A percentile compares a stretch with the other conserved stretches of the same genome.
Evolutionary conservation across 2,329 filamentous ascomycete genomes (phyloP).

Genomic region (Colletotrichum zoysiae): DNA sequence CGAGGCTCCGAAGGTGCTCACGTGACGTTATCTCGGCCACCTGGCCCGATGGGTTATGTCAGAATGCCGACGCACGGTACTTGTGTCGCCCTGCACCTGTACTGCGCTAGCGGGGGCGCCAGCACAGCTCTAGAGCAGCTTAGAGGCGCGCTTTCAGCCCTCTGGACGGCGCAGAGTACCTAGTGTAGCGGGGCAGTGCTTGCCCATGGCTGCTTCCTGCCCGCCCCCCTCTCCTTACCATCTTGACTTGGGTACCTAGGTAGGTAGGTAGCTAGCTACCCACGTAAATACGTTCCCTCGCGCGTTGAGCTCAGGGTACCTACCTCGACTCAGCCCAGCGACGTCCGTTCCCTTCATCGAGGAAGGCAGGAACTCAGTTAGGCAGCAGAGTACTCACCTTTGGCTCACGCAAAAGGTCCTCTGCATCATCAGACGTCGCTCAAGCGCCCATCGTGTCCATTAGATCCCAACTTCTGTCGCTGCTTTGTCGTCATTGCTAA

Average conservation of each 20-base stretch:
- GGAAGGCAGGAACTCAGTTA: slow-evolving; percentile 31
- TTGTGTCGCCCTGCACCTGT: slow-evolving; percentile 25
- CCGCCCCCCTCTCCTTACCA: slow-evolving; percentile 9
- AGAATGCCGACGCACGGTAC: slow-evolving; percentile 31
- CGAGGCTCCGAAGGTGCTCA: slow-evolving; percentile 14
- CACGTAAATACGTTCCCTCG: neutral
- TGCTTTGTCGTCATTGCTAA: slow-evolving; percentile 32
- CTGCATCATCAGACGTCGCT: slow-evolving; percentile 33
- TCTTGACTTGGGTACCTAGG: neutral
- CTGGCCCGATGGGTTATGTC: slow-evolving; percentile 16
- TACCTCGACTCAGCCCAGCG: slow-evolving; percentile 22
- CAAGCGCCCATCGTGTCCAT: slow-evolving; percentile 22
- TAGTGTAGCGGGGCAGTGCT: slow-evolving; percentile 27
- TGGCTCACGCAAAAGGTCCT: slow-evolving; percentile 18
- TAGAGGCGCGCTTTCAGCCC: slow-evolving; percentile 19
- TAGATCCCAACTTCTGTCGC: slow-evolving; percentile 8
- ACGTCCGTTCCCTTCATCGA: slow-evolving; percentile 38
- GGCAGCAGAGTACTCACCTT: slow-evolving; percentile 38
- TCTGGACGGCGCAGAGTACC: slow-evolving; percentile 8
- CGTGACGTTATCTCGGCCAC: slow-evolving; percentile 7
- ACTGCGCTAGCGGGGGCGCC: slow-evolving; percentile 1
- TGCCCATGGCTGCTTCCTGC: slow-evolving; percentile 15
- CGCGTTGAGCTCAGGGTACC: slow-evolving; percentile 19
- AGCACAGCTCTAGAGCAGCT: slow-evolving; percentile 15
- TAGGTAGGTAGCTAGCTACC: neutral